Evolutionary conservation across 2,329 filamentous ascomycete genomes (phyloP).

Genomic region (Sporothrix sp.): DNA sequence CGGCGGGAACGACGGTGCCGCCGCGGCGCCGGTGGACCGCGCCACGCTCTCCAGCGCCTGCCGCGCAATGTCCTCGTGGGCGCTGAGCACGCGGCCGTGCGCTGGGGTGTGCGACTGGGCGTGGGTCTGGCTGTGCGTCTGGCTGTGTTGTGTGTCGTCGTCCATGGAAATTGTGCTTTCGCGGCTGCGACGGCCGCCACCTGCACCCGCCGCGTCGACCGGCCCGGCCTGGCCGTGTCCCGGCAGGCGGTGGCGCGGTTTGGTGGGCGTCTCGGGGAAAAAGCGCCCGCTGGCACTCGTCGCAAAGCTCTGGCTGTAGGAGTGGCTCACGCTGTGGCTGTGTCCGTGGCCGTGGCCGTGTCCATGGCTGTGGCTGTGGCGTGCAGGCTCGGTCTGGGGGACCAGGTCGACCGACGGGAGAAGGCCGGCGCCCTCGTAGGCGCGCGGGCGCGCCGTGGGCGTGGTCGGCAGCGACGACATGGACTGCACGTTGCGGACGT

Average conservation of each 20-base stretch:
- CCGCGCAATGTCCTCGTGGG: constrained; percentile 45
- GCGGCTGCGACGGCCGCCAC: constrained; percentile 55
- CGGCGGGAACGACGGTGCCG: constrained; percentile 11
- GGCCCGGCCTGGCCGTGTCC: constrained; percentile 16
- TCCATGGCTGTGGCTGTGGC: neutral
- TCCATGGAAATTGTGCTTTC: constrained; percentile 77
- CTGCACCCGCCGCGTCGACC: neutral
- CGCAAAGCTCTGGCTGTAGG: neutral
- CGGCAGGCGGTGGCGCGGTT: constrained; percentile 14
- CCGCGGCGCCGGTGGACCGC: constrained; percentile 14
- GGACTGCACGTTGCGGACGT: constrained; percentile 69
- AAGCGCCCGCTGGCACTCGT: constrained; percentile 25
- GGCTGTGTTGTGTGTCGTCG: constrained; percentile 24
- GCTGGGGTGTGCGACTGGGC: neutral
- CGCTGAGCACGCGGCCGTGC: neutral
- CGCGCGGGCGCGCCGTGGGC: constrained; percentile 46
- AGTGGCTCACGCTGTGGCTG: constrained; percentile 7
- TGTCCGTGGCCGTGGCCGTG: constrained; percentile 3
- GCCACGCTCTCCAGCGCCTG: constrained; percentile 45
- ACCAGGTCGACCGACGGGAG: constrained; percentile 55
- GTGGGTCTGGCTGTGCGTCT: neutral
- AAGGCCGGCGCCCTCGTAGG: constrained; percentile 38
- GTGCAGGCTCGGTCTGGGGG: constrained; percentile 48
- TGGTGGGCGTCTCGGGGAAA: constrained; percentile 35
- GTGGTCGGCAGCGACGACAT: constrained; percentile 78